phyloP scores from a whole-genome alignment of 2,329 filamentous ascomycete species.

The Parafenestella ontariensis region DNA sequence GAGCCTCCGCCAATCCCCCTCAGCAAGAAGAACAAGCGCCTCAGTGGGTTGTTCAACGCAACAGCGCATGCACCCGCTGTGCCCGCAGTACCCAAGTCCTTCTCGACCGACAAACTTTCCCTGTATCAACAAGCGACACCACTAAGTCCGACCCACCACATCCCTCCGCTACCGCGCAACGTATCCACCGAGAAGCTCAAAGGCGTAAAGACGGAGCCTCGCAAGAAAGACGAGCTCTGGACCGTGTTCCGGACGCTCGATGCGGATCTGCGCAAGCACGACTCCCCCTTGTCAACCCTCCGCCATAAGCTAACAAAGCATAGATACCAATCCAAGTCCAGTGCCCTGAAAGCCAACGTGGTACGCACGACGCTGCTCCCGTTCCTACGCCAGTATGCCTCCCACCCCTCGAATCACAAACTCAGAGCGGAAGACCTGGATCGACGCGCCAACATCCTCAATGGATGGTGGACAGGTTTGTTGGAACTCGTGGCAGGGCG shows the following conservation, averaged over 20 bases:
- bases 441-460: conserved; percentile 76
- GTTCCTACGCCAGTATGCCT: conserved; percentile 74
- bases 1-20: conserved; percentile 31
- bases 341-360: conserved; percentile 75
- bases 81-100: conserved; percentile 56
- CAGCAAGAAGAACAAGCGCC: conserved; percentile 46
- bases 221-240: conserved; percentile 74
- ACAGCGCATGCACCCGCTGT: conserved; percentile 42
- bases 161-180: conserved; percentile 53
- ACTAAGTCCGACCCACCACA: conserved; percentile 41
- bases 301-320: conserved; percentile 8
- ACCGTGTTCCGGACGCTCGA: conserved; percentile 72
- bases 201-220: conserved; percentile 49
- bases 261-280: conserved; percentile 70
- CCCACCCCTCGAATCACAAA: conserved; percentile 69
- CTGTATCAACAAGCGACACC: conserved; percentile 42
- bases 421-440: conserved; percentile 84
- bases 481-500: conserved; percentile 81
- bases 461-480: conserved; percentile 89
- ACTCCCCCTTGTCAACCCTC: not conserved
- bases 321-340: conserved; percentile 76
- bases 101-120: conserved; percentile 57
- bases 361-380: conserved; percentile 76
- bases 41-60: conserved; percentile 42
- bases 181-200: conserved; percentile 52